Percentiles rank a stretch among this genome's conserved stretches.
These are phyloP conservation scores for Amylocystis lapponica DNA, from an alignment of 768 basidiomycete genomes.

Conservation along the genomic window DNA sequence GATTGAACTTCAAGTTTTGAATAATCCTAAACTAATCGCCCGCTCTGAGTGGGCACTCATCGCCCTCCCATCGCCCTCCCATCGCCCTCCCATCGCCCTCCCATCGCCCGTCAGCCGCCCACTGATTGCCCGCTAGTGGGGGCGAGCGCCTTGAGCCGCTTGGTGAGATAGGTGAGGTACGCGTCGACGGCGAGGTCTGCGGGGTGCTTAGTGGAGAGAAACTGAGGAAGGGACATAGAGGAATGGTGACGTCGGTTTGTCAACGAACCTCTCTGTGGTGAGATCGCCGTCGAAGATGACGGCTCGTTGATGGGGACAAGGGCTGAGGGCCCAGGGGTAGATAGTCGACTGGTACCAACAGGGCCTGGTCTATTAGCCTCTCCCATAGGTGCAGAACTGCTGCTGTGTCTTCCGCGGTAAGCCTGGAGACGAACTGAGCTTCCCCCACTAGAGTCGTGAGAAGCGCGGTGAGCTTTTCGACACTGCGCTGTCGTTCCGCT, in stretches of 20 bases:
- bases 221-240: slow-evolving; percentile 44
- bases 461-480: slow-evolving; percentile 55
- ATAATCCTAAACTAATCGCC: too few relatives aligned
- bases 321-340: slow-evolving; percentile 10
- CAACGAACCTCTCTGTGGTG: slow-evolving; percentile 22
- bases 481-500: slow-evolving; percentile 58
- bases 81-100: too few relatives aligned
- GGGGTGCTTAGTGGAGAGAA: slow-evolving; percentile 37
- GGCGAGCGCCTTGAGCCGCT: slow-evolving; percentile 54
- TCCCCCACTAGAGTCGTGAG: slow-evolving; percentile 46
- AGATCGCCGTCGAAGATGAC: slow-evolving; percentile 20
- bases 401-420: slow-evolving; percentile 52
- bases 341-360: slow-evolving; percentile 24
- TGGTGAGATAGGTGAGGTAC: slow-evolving; percentile 59
- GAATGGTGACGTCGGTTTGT: slow-evolving; percentile 59
- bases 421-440: slow-evolving; percentile 49
- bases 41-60: too few relatives aligned
- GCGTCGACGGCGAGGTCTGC: slow-evolving; percentile 59
- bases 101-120: too few relatives aligned
- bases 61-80: too few relatives aligned
- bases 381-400: slow-evolving; percentile 59
- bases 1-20: too few relatives aligned
- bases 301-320: slow-evolving; percentile 27
- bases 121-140: too few relatives aligned
- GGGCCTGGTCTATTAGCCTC: slow-evolving; percentile 46